Base-by-base conservation (phyloP, 2,329 filamentous ascomycete species). In the Colletotrichum sp. region DNA sequence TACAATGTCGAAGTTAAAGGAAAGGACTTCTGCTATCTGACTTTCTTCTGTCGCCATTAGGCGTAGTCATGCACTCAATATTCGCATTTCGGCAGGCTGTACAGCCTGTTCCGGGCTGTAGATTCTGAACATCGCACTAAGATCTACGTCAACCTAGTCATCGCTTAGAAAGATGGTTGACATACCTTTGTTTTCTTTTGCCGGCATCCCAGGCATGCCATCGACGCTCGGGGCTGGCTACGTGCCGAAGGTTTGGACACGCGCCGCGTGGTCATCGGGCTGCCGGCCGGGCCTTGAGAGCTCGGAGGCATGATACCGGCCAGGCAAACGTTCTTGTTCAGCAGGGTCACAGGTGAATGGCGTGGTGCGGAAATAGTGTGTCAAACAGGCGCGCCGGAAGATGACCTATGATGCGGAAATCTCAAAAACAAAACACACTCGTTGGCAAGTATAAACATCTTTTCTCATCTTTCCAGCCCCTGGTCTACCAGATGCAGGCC, bases 81-180 rank as follows among this genome's bases (percentile, higher is more conserved):
- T 52, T 52, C n/a, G 43, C 43, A 4, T 52, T 52, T 21, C n/a
- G 43, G n/a, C 43, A 52, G n/a, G 43, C 43, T 13, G n/a, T 52
- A 5, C 43, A 52, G 43, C 43, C 43, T 52, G n/a, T 52, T 21
- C 43, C 43, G 13, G 43, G 43, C n/a, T 52, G 5, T 4, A 52
- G 43, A 21, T 13, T 52, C 43, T 52, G 43, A 21, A 52, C 43
- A 52, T 52, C 43, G 43, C 43, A 52, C 43, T 52, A 1, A 1
- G 43, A 1, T 13, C n/a, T 21, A 7, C n/a, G 43, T 52, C 43
- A 52, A 1, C 1, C n/a, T 52, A 2, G n/a, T 3, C 43, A 52
- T 52, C 0, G 12, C 10, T 52, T 21, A 13, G 10, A 0, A 21
- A 21, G n/a, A 0, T 0, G 2, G 10, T 52, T 0, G 6, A 52